Base-by-base conservation (phyloP, 2,329 filamentous ascomycete species). In the Claviceps spartinae region DNA sequence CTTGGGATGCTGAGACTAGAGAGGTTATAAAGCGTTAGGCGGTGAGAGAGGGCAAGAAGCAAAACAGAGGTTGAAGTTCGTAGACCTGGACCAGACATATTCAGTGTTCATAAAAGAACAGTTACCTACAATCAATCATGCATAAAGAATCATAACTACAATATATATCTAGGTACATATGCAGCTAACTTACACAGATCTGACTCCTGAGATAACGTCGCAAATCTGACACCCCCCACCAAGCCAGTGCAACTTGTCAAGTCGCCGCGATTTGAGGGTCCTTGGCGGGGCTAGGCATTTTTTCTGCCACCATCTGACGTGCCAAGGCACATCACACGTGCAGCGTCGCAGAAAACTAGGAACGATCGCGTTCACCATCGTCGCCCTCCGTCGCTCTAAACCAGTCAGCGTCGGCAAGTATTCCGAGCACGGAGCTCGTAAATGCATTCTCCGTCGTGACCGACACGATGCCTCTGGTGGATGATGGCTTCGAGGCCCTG, bases 401-500 rank as follows among this genome's bases (percentile, higher is more conserved):
- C 43, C n/a, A 13, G 36, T 37, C n/a, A 22, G 40, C 16, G 16
- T 11, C n/a, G 24, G 48, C 14, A 30, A 46, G 45, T 16, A 47
- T 9, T 18, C n/a, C 45, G 24, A 13, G 40, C 38, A 26, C 44
- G 3, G 36, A 41, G 30, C 24, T 47, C 37, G 11, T 44, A 52
- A 57, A 69, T 69, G 66, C 56, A 54, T 61, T 48, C 26, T 34
- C 26, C 36, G 7, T 45, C 34, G 45, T 46, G n/a, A 26, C 46
- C 47, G 54, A 55, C 54, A 67, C 61, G 46, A 81, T 81, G 77
- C 69, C 73, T 61, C 64, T 69, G 57, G 70, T 77, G 57, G 78
- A 82, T 65, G 78, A 82, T 67, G 78, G 78, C 60, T 83, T 83
- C 62, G 79, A 83, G 69, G 79, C 80, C 63, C 76, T 83, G 47